Evolutionary conservation across 2,329 filamentous ascomycete genomes (phyloP), one percentile per base, ranked within the genome.

Genomic region (Sporothrix curviconia): DNA sequence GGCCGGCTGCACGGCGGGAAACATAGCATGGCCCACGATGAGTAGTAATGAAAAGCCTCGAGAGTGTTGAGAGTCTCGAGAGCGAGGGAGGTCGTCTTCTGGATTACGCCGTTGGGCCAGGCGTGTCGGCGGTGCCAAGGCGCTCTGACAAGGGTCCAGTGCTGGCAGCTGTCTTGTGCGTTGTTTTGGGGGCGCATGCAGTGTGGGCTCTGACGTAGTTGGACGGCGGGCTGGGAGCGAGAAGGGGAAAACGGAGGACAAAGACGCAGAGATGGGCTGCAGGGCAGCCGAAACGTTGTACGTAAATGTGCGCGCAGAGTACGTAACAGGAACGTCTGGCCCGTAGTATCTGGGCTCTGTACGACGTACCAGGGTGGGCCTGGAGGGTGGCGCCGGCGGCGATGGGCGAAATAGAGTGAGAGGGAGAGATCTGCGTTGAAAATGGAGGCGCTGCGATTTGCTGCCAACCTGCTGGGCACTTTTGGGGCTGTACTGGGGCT

Each of bases 241-340:
- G 6, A 32, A 32, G 28, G 28, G 28, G 5, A 5, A 5, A 32
- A 11, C 28, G 28, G 28, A 5, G 6, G 28, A 5, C 28, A 32
- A 5, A n/a, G n/a, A n/a, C n/a, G n/a, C n/a, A n/a, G n/a, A n/a
- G n/a, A n/a, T n/a, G n/a, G n/a, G n/a, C n/a, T 55, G 40, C 42
- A 46, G 40, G 52, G 30, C 40, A 25, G 19, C 40, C 19, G 42
- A 39, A 46, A 46, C 11, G 14, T 55, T 59, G 68, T 68, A 69
- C 67, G 66, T 69, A 69, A 68, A 58, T 66, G 28, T 32, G 11
- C 28, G n/a, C n/a, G n/a, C n/a, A n/a, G n/a, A n/a, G 59, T 67
- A 65, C 64, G 63, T 68, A 68, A 68, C 37, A 60, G 40, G 36
- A 64, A 59, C 39, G 11, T 22, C 22, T 7, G 15, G 19, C 9